phyloP scores from a whole-genome alignment of 2,329 filamentous ascomycete genomes.

The Diplodia scrobiculata region DNA sequence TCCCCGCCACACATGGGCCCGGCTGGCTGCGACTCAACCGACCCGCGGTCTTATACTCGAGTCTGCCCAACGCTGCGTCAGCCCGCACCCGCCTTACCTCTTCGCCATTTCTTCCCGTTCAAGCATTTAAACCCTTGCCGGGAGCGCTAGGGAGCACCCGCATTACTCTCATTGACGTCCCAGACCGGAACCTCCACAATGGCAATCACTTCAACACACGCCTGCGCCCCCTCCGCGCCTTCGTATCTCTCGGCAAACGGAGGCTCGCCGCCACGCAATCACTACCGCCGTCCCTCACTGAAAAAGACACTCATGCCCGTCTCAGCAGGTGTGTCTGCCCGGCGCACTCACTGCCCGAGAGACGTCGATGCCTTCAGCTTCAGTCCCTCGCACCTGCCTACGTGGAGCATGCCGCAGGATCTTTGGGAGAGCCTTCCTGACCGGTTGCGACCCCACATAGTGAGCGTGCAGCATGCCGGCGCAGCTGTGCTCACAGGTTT shows the following conservation, averaged over 20 bases:
- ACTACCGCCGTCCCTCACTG: constrained; percentile 24
- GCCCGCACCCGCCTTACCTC: neutral
- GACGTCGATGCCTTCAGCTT: constrained; percentile 46
- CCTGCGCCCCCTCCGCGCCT: constrained; percentile 1
- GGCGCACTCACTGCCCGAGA: constrained; percentile 39
- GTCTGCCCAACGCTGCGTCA: constrained; percentile 19
- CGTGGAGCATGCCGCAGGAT: constrained; percentile 45
- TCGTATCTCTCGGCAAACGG: constrained; percentile 14
- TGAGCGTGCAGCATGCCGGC: constrained; percentile 48
- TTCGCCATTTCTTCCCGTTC: neutral
- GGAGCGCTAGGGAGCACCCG: constrained; percentile 23
- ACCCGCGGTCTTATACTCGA: constrained; percentile 10
- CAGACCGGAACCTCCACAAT: constrained; percentile 9
- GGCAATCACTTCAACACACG: neutral
- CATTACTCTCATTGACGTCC: constrained; percentile 11
- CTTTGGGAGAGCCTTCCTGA: constrained; percentile 45
- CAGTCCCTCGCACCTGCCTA: constrained; percentile 41
- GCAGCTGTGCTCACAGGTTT: constrained; percentile 51
- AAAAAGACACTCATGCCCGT: constrained; percentile 16
- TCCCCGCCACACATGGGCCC: constrained; percentile 26
- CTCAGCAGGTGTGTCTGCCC: constrained; percentile 31
- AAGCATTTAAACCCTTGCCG: constrained; percentile 17
- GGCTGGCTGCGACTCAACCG: constrained; percentile 4
- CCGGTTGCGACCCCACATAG: constrained; percentile 40
- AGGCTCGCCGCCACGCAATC: constrained; percentile 23